Evolutionary conservation across 495 filamentous ascomycete species (phyloP).

Genomic region (Penicillium daleae): DNA sequence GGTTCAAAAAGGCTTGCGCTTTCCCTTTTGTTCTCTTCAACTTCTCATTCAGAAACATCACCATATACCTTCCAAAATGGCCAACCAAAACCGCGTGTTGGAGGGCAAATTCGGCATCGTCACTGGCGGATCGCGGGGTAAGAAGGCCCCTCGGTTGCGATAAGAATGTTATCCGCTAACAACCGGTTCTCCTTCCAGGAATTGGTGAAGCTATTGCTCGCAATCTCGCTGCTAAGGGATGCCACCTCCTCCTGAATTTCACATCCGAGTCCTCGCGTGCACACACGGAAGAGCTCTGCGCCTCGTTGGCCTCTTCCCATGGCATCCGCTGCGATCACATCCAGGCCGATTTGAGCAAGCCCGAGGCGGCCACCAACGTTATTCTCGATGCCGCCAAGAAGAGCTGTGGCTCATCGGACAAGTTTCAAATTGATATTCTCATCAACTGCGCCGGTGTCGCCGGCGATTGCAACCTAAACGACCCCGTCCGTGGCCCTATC

Average conservation of each 20-base stretch:
- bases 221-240: slow-evolving; percentile 77
- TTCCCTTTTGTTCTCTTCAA: background rate
- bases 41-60: background rate
- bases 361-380: slow-evolving; percentile 34
- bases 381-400: slow-evolving; percentile 49
- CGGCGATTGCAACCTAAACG: slow-evolving; percentile 60
- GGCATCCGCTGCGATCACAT: slow-evolving; percentile 52
- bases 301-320: slow-evolving; percentile 42
- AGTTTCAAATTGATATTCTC: slow-evolving; percentile 80
- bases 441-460: slow-evolving; percentile 87
- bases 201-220: slow-evolving; percentile 84
- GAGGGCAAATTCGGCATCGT: slow-evolving; percentile 77
- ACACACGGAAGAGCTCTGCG: slow-evolving; percentile 48
- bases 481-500: slow-evolving; percentile 52
- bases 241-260: slow-evolving; percentile 70
- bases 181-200: slow-evolving; percentile 49
- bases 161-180: slow-evolving; percentile 16
- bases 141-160: slow-evolving; percentile 19
- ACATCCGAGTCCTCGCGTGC: slow-evolving; percentile 60
- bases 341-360: slow-evolving; percentile 60
- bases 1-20: slow-evolving; percentile 3
- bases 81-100: slow-evolving; percentile 36
- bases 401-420: slow-evolving; percentile 53
- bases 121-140: slow-evolving; percentile 77
- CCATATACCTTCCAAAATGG: slow-evolving; percentile 20